Evolutionary conservation across 345 rosid genomes (phyloP).

Genomic region (Citrus reticulata): DNA sequence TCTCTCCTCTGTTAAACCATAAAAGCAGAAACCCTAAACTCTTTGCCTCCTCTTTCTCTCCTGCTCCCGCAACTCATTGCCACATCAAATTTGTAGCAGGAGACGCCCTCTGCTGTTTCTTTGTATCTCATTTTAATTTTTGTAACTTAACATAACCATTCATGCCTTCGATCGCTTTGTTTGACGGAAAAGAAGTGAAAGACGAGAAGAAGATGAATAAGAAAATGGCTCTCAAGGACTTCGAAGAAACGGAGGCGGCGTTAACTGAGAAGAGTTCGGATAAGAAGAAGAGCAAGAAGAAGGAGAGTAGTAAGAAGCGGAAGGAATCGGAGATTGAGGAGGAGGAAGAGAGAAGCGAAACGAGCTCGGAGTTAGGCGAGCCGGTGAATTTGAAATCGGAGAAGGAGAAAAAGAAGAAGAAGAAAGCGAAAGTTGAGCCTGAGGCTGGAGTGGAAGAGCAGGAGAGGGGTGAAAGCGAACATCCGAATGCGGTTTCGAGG

Average conservation of each 20-base stretch:
- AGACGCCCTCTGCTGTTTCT: slow-evolving; percentile 6
- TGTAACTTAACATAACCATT: background rate
- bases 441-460: slow-evolving; percentile 41
- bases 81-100: slow-evolving; percentile 25
- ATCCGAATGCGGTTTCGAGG: slow-evolving; percentile 64
- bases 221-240: slow-evolving; percentile 36
- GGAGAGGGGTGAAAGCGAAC: slow-evolving; percentile 31
- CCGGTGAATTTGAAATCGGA: slow-evolving; percentile 31
- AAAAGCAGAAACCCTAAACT: slow-evolving; percentile 27
- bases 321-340: slow-evolving; percentile 47
- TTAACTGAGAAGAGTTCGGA: slow-evolving; percentile 37
- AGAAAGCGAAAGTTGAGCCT: slow-evolving; percentile 39
- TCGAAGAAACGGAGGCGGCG: slow-evolving; percentile 31
- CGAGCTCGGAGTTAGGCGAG: slow-evolving; percentile 69
- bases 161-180: slow-evolving; percentile 60
- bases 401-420: slow-evolving; percentile 32
- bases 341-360: slow-evolving; percentile 55
- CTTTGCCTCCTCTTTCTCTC: slow-evolving; percentile 18
- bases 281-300: slow-evolving; percentile 38
- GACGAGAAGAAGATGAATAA: slow-evolving; percentile 72
- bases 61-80: slow-evolving; percentile 32
- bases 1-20: slow-evolving; percentile 15
- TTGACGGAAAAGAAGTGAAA: slow-evolving; percentile 29
- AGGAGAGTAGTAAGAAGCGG: slow-evolving; percentile 41
- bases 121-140: no score